phyloP scores from a whole-genome alignment of 192 early-diverging fungal species.

The Oehlia diaphana region DNA sequence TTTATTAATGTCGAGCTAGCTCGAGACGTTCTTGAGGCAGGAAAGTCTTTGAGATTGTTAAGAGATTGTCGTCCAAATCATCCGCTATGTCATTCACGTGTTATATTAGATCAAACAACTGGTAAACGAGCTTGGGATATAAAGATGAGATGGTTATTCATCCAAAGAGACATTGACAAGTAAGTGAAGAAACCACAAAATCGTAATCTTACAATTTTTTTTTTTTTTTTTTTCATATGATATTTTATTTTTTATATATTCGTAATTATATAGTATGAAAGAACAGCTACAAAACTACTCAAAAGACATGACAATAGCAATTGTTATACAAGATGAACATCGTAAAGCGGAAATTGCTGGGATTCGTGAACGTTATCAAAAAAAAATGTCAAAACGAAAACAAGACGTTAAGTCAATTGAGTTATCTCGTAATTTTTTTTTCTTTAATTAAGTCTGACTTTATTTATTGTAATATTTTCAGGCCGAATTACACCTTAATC shows the following conservation, averaged over 20 bases:
- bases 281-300: conserved; percentile 21
- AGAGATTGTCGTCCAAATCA: conserved; percentile 31
- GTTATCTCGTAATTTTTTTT: neutral
- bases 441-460: neutral
- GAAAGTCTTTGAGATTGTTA: conserved; percentile 38
- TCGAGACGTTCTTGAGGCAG: conserved; percentile 36
- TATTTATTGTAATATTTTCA: neutral
- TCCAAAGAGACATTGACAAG: conserved; percentile 26
- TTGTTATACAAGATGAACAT: conserved; percentile 10
- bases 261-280: conserved; percentile 22
- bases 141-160: conserved; percentile 27
- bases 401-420: neutral
- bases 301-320: conserved; percentile 4
- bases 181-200: neutral
- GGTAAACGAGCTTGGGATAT: neutral
- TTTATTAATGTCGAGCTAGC: conserved; percentile 34
- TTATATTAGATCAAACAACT: conserved; percentile 14
- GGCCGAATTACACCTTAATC: neutral
- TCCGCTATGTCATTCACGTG: conserved; percentile 26
- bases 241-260: neutral
- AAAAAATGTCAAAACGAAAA: neutral
- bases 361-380: conserved; percentile 1
- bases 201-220: neutral
- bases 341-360: neutral
- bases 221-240: neutral